Conservation (phyloP, 345 rosid species). For the Kernera saxatilis region DNA sequence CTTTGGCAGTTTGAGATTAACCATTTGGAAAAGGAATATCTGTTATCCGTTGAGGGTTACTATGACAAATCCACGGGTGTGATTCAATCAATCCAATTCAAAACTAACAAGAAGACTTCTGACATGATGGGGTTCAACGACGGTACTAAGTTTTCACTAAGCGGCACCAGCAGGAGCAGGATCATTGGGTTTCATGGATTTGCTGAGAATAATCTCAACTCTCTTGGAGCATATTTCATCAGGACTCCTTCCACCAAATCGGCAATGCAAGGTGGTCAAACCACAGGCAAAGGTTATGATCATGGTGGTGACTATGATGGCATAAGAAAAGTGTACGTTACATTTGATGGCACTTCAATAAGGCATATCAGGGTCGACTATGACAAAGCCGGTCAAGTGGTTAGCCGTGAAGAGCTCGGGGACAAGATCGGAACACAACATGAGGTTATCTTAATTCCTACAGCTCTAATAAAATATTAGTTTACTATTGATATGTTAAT, state of each 20-base stretch:
- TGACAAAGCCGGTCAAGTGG: not conserved
- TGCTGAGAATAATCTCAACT: not conserved
- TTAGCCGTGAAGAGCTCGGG: not conserved
- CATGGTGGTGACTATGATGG: slow-evolving; percentile 18
- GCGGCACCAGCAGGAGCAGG: not conserved
- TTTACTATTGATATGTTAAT: not conserved
- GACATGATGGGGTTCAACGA: not conserved
- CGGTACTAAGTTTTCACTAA: slow-evolving; percentile 5
- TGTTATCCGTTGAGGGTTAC: slow-evolving; percentile 5
- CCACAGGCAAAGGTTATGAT: not conserved
- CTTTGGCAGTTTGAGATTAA: not conserved
- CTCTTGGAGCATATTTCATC: slow-evolving; percentile 22
- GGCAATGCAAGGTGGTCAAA: not conserved
- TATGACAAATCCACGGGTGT: not conserved
- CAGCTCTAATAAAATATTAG: not conserved
- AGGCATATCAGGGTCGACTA: not conserved
- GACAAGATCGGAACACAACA: not conserved
- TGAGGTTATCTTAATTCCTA: not conserved
- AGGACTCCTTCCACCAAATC: not conserved
- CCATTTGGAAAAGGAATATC: not conserved
- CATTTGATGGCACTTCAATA: not conserved
- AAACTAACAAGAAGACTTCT: slow-evolving; percentile 6
- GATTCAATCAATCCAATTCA: not conserved
- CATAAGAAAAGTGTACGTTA: not conserved
- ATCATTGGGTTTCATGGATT: slow-evolving; percentile 26